Evolutionary conservation across 768 basidiomycete genomes (phyloP), one percentile per base, ranked within the genome.

Genomic region (Auricularia heimuer): DNA sequence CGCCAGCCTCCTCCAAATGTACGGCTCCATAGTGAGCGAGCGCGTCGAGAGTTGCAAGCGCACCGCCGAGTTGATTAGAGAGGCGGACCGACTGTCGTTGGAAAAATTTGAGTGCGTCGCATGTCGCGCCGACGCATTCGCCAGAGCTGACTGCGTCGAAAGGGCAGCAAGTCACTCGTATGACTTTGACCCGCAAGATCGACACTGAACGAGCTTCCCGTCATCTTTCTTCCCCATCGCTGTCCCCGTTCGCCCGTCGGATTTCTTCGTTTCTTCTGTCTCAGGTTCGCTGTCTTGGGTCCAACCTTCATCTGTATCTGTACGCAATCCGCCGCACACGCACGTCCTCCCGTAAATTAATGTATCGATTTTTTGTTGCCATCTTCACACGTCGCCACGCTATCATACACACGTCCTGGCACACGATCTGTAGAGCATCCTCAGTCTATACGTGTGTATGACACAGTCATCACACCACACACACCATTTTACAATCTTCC

Each of bases 401-500:
- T 51, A 42, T 42, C 39, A 42, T 42, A 42, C 39, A 42, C 39
- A 42, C 8, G 39, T 14, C 39, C 8, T 42, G 39, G 39, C 39
- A 8, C 39, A 42, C 39, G 39, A 8, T 42, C 39, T 42, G 39
- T 42, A 42, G 29, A 29, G 12, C 39, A 42, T 42, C 39, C 39
- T 42, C 12, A 42, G 39, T 42, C 39, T 3, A 29, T 18, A 45
- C 44, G 44, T 11, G 18, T 51, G 18, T 18, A 21, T 18, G 8
- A 6, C 47, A 51, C 47, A 51, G 18, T 18, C 18, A 18, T 3
- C 47, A 18, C 6, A 21, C 47, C 11, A 51, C 21, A 18, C 64
- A 14, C 33, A 45, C 36, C 39, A 42, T 37, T 65, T 65, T 29
- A 65, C 54, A 45, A 87, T 70, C 70, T 75, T 86, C 90, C 89